These are phyloP conservation scores for Chrysoporthe cubensis DNA, from an alignment of 2,329 filamentous ascomycete genomes.

Conservation along the genomic window DNA sequence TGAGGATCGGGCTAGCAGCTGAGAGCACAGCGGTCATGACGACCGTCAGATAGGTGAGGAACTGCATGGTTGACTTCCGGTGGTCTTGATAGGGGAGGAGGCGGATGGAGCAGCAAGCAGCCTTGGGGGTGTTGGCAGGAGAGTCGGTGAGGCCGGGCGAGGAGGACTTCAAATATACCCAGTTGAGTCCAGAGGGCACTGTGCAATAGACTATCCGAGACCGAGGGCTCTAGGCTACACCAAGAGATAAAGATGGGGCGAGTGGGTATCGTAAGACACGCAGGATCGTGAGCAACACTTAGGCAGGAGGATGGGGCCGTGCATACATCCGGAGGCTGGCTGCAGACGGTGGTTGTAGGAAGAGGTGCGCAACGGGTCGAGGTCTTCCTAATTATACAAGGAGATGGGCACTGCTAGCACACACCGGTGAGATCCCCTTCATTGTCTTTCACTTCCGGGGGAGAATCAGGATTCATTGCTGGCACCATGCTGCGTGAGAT, in stretches of 20 bases:
- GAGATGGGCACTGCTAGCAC: background rate
- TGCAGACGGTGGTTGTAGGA: background rate
- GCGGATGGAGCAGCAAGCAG: background rate
- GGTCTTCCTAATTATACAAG: background rate
- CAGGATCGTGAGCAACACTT: background rate
- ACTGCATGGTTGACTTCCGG: conserved; percentile 20
- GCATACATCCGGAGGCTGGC: conserved; percentile 7
- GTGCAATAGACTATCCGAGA: background rate
- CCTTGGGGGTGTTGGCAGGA: background rate
- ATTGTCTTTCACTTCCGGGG: no score
- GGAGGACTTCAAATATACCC: background rate
- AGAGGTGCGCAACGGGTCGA: background rate
- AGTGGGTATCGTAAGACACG: conserved; percentile 7
- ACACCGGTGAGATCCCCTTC: no score
- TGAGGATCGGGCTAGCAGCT: conserved; percentile 37
- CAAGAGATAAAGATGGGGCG: background rate
- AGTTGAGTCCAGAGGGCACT: background rate
- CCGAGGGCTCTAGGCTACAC: background rate
- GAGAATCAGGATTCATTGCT: background rate
- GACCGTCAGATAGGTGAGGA: conserved; percentile 14
- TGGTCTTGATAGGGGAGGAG: background rate
- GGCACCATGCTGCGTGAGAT: no score
- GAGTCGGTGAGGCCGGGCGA: background rate
- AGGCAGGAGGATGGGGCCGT: background rate
- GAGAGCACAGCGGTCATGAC: conserved; percentile 27